These are phyloP conservation scores for Plasmodium vivax DNA, from an alignment of 169 alveolate species.

Conservation along the genomic window DNA sequence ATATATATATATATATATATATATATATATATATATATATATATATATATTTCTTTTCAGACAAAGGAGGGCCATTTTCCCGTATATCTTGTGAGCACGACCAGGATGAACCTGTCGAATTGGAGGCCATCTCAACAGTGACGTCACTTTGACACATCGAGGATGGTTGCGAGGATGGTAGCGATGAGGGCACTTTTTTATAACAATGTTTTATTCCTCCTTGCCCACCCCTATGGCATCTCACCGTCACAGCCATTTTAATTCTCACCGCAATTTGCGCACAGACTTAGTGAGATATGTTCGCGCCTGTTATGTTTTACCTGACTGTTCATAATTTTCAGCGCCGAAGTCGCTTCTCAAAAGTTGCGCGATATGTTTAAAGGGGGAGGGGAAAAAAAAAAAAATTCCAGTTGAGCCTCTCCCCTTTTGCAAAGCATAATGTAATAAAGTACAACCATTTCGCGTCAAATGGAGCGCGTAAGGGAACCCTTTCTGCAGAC, in stretches of 20 bases:
- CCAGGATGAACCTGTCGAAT: background rate
- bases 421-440: background rate
- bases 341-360: background rate
- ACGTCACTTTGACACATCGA: background rate
- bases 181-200: background rate
- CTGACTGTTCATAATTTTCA: background rate
- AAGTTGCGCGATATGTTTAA: background rate
- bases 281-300: background rate
- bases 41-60: background rate
- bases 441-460: background rate
- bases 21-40: too few relatives aligned
- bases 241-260: background rate
- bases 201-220: background rate
- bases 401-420: background rate
- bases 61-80: slow-evolving; percentile 11
- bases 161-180: background rate
- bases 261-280: background rate
- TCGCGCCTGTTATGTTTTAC: slow-evolving; percentile 36
- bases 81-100: slow-evolving; percentile 35
- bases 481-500: background rate
- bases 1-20: background rate
- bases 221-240: background rate
- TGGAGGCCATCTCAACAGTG: background rate
- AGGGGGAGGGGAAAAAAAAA: background rate
- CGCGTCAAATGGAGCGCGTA: background rate